Conservation (phyloP, 257 asterid species). For the Rehmannia glutinosa region DNA sequence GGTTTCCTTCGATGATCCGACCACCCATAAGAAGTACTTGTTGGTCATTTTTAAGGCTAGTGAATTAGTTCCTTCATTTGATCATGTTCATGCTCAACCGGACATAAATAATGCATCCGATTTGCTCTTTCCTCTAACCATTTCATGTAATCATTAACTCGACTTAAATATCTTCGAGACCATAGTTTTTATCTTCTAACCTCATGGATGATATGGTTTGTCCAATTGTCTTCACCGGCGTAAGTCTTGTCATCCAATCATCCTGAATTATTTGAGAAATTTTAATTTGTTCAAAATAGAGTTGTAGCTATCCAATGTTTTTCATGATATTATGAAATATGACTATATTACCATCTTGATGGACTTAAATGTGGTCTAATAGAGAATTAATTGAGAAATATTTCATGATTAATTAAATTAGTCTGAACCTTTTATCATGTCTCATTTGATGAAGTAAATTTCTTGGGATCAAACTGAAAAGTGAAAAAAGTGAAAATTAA, state of each 20-base stretch:
- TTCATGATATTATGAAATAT: too few species aligned
- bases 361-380: too few species aligned
- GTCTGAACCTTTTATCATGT: too few species aligned
- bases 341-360: too few species aligned
- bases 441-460: too few species aligned
- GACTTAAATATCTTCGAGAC: conserved; percentile 20
- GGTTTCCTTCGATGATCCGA: conserved; percentile 18
- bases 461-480: too few species aligned
- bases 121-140: conserved; percentile 14
- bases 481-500: too few species aligned
- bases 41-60: background rate
- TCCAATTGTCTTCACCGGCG: conserved; percentile 23
- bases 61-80: conserved; percentile 32
- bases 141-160: conserved; percentile 1
- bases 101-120: conserved; percentile 20
- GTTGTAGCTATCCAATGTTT: too few species aligned
- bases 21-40: conserved; percentile 26
- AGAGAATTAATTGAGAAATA: too few species aligned
- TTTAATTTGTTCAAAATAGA: background rate
- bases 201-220: conserved; percentile 27
- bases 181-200: conserved; percentile 21
- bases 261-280: conserved; percentile 2
- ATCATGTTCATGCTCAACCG: background rate
- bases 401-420: too few species aligned
- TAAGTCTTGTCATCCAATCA: conserved; percentile 12